A percentile compares a stretch with the other conserved stretches of the same genome.
These are phyloP conservation scores for Taiozyma onychis DNA, from an alignment of 1,139 yeast species.

Conservation along the genomic window DNA sequence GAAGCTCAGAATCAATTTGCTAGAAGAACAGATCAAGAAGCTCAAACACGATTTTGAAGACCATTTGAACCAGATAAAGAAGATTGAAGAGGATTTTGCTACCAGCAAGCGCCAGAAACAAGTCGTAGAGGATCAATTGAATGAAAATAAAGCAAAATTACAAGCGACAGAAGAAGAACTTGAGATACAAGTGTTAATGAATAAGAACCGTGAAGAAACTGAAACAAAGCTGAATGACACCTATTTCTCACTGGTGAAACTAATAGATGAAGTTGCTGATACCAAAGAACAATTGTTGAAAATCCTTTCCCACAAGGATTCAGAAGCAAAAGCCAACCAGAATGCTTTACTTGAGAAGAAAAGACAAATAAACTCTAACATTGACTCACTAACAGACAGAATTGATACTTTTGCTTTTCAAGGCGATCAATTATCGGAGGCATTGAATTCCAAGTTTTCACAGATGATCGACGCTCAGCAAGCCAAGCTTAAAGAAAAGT, in stretches of 20 bases:
- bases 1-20: conserved; percentile 36
- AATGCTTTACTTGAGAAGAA: conserved; percentile 8
- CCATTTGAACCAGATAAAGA: conserved; percentile 22
- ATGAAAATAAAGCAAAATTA: conserved; percentile 26
- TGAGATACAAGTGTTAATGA: conserved; percentile 19
- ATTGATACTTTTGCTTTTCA: neutral
- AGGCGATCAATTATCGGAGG: neutral
- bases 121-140: conserved; percentile 21
- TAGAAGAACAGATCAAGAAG: conserved; percentile 38
- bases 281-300: conserved; percentile 17
- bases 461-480: conserved; percentile 10
- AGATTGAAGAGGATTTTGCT: conserved; percentile 23
- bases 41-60: conserved; percentile 27
- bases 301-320: conserved; percentile 13
- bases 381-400: conserved; percentile 2
- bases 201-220: conserved; percentile 21
- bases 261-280: conserved; percentile 11
- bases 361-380: conserved; percentile 1
- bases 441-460: neutral
- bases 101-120: conserved; percentile 31
- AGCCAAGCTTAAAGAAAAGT: conserved; percentile 8
- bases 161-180: conserved; percentile 18
- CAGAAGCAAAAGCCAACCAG: conserved; percentile 12
- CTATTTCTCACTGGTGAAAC: conserved; percentile 5
- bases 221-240: conserved; percentile 15